A percentile compares a stretch with the other conserved stretches of the same genome.
phyloP scores from a whole-genome alignment of 75 land plant genomes.

The Sequoia sempervirens region DNA sequence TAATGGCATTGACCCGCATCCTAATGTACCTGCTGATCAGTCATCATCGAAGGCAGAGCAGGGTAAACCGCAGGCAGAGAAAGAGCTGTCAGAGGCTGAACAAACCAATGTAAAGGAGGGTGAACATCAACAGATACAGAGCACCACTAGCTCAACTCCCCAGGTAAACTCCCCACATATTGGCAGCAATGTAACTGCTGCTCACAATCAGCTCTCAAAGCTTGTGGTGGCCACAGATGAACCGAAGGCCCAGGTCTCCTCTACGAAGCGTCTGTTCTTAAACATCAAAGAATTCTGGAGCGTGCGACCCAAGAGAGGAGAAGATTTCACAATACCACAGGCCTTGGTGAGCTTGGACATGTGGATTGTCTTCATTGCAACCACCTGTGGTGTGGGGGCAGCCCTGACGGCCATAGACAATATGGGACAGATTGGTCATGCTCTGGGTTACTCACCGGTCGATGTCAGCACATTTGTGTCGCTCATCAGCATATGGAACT shows the following conservation, averaged over 20 bases:
- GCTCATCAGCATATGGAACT: conserved; percentile 77
- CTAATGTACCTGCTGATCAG: too few relatives aligned
- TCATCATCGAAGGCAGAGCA: too few relatives aligned
- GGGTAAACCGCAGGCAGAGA: too few relatives aligned
- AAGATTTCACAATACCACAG: conserved; percentile 62
- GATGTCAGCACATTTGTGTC: conserved; percentile 61
- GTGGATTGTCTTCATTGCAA: conserved; percentile 39
- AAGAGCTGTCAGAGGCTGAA: neutral
- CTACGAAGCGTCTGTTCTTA: too few relatives aligned
- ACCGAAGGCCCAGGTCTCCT: neutral
- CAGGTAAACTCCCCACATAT: too few relatives aligned
- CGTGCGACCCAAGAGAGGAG: conserved; percentile 43
- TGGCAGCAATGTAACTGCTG: too few relatives aligned
- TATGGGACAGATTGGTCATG: conserved; percentile 67
- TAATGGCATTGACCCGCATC: too few relatives aligned
- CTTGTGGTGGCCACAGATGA: too few relatives aligned
- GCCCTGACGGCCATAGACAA: conserved; percentile 72
- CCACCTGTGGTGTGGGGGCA: conserved; percentile 56
- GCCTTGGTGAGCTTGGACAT: conserved; percentile 62
- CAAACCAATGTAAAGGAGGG: neutral
- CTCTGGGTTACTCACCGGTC: conserved; percentile 42
- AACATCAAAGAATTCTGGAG: too few relatives aligned
- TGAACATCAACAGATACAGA: neutral
- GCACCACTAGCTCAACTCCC: neutral
- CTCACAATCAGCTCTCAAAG: too few relatives aligned